phyloP scores from a whole-genome alignment of 768 basidiomycete genomes.

The Arthromyces matolae region DNA sequence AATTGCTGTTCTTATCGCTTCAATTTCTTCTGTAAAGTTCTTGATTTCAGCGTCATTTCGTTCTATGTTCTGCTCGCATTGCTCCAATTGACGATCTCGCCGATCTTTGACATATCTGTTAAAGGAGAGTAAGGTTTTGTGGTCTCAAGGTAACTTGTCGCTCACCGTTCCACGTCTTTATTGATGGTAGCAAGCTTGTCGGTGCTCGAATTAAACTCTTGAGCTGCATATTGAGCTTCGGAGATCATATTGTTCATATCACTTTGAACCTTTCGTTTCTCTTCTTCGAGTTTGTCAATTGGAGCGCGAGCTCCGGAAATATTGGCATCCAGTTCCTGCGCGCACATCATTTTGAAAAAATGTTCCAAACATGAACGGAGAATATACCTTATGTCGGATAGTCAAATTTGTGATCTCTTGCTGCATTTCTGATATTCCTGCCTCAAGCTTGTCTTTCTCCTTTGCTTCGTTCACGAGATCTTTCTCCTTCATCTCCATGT shows the following conservation, averaged over 20 bases:
- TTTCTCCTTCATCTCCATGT: slow-evolving; percentile 58
- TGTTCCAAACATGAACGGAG: background rate
- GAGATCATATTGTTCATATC: slow-evolving; percentile 46
- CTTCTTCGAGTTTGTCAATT: slow-evolving; percentile 58
- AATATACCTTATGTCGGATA: slow-evolving; percentile 47
- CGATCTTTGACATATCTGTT: slow-evolving; percentile 72
- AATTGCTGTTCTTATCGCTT: slow-evolving; percentile 40
- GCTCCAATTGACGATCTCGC: slow-evolving; percentile 54
- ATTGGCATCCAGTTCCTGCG: slow-evolving; percentile 60
- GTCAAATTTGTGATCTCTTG: slow-evolving; percentile 47
- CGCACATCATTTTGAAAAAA: slow-evolving; percentile 1
- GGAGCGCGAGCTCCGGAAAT: slow-evolving; percentile 61
- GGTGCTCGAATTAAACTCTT: slow-evolving; percentile 62
- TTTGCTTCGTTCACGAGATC: slow-evolving; percentile 53
- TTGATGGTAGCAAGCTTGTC: slow-evolving; percentile 62
- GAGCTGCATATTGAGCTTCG: slow-evolving; percentile 51
- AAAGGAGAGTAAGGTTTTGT: background rate
- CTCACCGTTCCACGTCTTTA: slow-evolving; percentile 63
- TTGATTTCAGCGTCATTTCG: slow-evolving; percentile 35
- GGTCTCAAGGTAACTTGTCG: background rate
- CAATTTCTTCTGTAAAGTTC: slow-evolving; percentile 35
- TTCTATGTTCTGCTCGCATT: slow-evolving; percentile 54
- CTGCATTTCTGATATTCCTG: slow-evolving; percentile 54
- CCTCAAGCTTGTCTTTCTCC: slow-evolving; percentile 55
- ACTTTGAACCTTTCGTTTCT: slow-evolving; percentile 45